These are phyloP conservation scores for Neofusicoccum ribis DNA, from an alignment of 2,329 filamentous ascomycete species.

Conservation along the genomic window DNA sequence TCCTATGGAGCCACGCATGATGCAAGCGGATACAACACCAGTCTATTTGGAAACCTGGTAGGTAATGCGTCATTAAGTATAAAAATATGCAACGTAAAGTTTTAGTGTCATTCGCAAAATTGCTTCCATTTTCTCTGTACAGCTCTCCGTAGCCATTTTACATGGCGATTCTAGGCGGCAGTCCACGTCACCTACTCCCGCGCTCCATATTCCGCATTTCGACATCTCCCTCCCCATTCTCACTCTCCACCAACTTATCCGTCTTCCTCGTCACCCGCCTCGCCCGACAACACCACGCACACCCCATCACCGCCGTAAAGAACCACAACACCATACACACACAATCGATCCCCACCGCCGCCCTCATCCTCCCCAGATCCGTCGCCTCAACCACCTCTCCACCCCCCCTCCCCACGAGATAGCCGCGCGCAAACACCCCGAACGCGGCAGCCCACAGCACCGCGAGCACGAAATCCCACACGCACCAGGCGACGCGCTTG, in stretches of 20 bases:
- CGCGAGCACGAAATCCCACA: not conserved
- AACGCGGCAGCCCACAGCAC: conserved; percentile 8
- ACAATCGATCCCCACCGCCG: not conserved
- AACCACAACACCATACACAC: conserved; percentile 2
- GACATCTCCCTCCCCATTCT: not conserved
- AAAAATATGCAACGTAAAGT: too few relatives aligned
- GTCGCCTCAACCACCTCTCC: not conserved
- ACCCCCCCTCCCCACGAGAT: not conserved
- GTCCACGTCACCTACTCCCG: too few relatives aligned
- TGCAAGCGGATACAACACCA: too few relatives aligned
- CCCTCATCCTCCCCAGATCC: not conserved
- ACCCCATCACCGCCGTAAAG: not conserved
- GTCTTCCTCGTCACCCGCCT: not conserved
- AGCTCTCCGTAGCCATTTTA: too few relatives aligned
- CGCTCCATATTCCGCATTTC: not conserved
- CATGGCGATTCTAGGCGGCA: too few relatives aligned
- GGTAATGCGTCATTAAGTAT: too few relatives aligned
- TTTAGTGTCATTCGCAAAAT: too few relatives aligned
- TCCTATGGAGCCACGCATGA: too few relatives aligned
- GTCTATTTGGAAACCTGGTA: too few relatives aligned
- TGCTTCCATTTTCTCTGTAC: too few relatives aligned
- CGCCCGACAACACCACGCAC: not conserved
- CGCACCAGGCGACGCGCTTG: not conserved
- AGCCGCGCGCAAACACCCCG: not conserved
- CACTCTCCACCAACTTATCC: not conserved